Evolutionary conservation across 805 yeast species (phyloP).

Genomic region (Middelhovenomyces tepae): DNA sequence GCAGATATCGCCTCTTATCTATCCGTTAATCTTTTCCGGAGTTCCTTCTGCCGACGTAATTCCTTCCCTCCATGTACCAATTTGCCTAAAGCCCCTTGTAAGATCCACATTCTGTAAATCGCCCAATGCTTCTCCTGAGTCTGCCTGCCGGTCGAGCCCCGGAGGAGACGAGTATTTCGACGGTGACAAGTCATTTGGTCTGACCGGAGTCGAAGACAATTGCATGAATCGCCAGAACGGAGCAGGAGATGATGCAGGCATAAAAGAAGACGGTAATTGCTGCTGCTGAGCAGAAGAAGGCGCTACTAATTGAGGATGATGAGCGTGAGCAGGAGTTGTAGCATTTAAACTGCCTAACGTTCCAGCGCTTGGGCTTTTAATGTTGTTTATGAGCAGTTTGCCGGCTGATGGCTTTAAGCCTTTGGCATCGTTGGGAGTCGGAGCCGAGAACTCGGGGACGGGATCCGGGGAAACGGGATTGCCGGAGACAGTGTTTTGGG

Average conservation of each 20-base stretch:
- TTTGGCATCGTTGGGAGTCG: no score
- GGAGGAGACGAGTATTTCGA: conserved; percentile 18
- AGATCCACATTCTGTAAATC: conserved; percentile 41
- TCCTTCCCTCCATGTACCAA: conserved; percentile 21
- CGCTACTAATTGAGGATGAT: conserved; percentile 28
- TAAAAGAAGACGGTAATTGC: conserved; percentile 35
- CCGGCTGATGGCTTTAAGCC: no score
- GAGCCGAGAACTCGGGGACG: no score
- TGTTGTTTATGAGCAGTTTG: no score
- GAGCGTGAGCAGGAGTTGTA: no score
- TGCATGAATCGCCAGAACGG: conserved; percentile 84
- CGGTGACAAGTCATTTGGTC: conserved; percentile 3
- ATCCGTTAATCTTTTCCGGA: conserved; percentile 12
- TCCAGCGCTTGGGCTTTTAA: no score
- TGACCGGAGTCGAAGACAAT: conserved; percentile 41
- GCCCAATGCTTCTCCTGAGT: conserved; percentile 26
- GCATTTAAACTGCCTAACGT: no score
- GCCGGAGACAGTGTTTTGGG: neutral
- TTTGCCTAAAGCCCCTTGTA: conserved; percentile 35
- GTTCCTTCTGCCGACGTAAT: conserved; percentile 12
- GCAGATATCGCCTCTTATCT: no score
- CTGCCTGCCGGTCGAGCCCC: conserved; percentile 15
- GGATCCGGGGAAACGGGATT: no score
- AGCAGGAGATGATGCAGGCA: conserved; percentile 69
- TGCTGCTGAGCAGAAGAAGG: conserved; percentile 28